Evolutionary conservation across 345 rosid species (phyloP).

Genomic region (Cardamine resedifolia): DNA sequence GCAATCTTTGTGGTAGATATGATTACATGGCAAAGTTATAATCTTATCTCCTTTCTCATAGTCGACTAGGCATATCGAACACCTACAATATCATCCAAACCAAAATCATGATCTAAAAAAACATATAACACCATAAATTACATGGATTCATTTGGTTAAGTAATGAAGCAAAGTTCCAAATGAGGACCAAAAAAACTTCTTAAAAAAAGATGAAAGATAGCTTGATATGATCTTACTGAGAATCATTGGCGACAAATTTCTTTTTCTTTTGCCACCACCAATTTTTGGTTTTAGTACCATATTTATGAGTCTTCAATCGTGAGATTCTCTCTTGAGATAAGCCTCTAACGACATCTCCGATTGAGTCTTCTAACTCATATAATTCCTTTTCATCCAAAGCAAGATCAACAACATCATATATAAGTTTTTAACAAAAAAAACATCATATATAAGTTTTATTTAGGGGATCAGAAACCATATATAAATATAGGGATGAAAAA

Average conservation of each 20-base stretch:
- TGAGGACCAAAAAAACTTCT: background rate
- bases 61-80: slow-evolving; percentile 29
- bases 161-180: background rate
- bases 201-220: background rate
- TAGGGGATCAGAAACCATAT: background rate
- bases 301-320: background rate
- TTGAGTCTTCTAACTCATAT: slow-evolving; percentile 24
- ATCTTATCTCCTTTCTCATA: slow-evolving; percentile 19
- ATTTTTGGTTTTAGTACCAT: slow-evolving; percentile 8
- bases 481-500: background rate
- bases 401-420: background rate
- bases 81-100: slow-evolving; percentile 13
- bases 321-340: background rate
- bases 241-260: slow-evolving; percentile 10
- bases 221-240: slow-evolving; percentile 23
- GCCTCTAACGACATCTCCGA: slow-evolving; percentile 13
- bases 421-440: background rate
- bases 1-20: slow-evolving; percentile 35
- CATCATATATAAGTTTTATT: background rate
- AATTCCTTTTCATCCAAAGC: slow-evolving; percentile 22
- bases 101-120: background rate
- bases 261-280: slow-evolving; percentile 8
- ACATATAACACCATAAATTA: no score
- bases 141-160: background rate
- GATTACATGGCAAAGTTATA: slow-evolving; percentile 21